Evolutionary conservation across 31 red algal genomes (phyloP).

Genomic region (Porphyra umbilicalis): DNA sequence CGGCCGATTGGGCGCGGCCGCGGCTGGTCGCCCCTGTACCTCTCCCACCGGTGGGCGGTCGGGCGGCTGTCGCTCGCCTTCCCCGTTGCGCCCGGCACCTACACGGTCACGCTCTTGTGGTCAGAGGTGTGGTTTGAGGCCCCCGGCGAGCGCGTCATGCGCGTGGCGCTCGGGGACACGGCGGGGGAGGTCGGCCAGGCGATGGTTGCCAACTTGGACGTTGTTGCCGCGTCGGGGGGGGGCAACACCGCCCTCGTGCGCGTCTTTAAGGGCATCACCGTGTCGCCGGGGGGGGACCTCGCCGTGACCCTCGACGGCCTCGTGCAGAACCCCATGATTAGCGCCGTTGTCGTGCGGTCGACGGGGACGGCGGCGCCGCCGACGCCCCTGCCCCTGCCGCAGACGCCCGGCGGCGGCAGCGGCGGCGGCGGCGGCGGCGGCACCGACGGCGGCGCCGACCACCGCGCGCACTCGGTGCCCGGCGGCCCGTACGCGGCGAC

Average conservation of each 20-base stretch:
- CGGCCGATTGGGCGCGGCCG: not conserved
- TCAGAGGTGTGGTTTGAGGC: constrained; percentile 36
- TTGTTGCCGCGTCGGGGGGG: not conserved
- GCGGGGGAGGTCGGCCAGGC: not conserved
- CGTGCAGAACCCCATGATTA: constrained; percentile 62
- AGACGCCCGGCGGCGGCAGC: not conserved
- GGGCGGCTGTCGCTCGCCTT: not conserved
- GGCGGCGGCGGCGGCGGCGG: not conserved
- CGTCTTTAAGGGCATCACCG: constrained; percentile 11
- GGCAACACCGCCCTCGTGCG: constrained; percentile 9
- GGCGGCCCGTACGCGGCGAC: constrained; percentile 27
- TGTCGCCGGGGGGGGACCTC: constrained; percentile 21
- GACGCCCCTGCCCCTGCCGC: not conserved
- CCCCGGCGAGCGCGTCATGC: constrained; percentile 17
- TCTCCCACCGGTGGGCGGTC: not conserved
- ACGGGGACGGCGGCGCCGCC: constrained; percentile 9
- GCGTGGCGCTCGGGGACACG: constrained; percentile 17
- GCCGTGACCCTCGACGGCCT: constrained; percentile 35
- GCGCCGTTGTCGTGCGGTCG: constrained; percentile 37
- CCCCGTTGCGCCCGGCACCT: constrained; percentile 15
- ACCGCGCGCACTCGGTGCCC: constrained; percentile 56
- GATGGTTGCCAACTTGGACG: not conserved
- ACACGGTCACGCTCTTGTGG: constrained; percentile 45
- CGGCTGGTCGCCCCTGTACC: not conserved
- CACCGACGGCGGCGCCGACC: constrained; percentile 17